Evolutionary conservation across 306 rosid genomes (phyloP).

Genomic region (Vigna angularis): DNA sequence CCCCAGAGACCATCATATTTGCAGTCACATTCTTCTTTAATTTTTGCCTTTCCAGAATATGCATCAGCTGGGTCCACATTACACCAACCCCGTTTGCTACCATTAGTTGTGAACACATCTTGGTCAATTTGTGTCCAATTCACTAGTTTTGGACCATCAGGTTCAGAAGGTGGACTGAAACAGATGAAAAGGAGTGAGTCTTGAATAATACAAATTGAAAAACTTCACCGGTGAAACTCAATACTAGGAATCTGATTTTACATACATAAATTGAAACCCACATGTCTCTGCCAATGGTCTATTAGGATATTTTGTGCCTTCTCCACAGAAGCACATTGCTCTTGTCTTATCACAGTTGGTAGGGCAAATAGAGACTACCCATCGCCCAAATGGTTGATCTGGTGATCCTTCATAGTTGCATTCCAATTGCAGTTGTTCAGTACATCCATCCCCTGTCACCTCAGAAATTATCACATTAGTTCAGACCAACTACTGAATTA

Average conservation of each 20-base stretch:
- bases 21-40: slow-evolving; percentile 93
- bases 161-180: slow-evolving; percentile 74
- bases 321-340: slow-evolving; percentile 99
- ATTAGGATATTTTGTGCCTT: slow-evolving; percentile 91
- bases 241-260: slow-evolving; percentile 35
- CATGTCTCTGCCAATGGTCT: slow-evolving; percentile 95
- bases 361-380: slow-evolving; percentile 96
- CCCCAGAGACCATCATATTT: slow-evolving; percentile 83
- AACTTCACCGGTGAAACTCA: slow-evolving; percentile 37
- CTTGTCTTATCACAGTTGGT: slow-evolving; percentile 86
- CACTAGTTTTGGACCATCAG: slow-evolving; percentile 63
- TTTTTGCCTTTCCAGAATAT: slow-evolving; percentile 70
- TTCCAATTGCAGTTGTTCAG: slow-evolving; percentile 64
- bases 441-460: slow-evolving; percentile 82
- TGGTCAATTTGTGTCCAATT: slow-evolving; percentile 82
- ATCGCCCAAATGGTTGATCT: slow-evolving; percentile 73
- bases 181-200: slow-evolving; percentile 37
- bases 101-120: slow-evolving; percentile 79
- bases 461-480: slow-evolving; percentile 38
- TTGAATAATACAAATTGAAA: slow-evolving; percentile 30
- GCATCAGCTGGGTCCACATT: slow-evolving; percentile 90
- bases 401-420: slow-evolving; percentile 74
- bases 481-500: slow-evolving; percentile 25
- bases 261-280: slow-evolving; percentile 86
- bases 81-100: slow-evolving; percentile 89